phyloP scores from a whole-genome alignment of 2,329 filamentous ascomycete species.

The Ilyonectria robusta region DNA sequence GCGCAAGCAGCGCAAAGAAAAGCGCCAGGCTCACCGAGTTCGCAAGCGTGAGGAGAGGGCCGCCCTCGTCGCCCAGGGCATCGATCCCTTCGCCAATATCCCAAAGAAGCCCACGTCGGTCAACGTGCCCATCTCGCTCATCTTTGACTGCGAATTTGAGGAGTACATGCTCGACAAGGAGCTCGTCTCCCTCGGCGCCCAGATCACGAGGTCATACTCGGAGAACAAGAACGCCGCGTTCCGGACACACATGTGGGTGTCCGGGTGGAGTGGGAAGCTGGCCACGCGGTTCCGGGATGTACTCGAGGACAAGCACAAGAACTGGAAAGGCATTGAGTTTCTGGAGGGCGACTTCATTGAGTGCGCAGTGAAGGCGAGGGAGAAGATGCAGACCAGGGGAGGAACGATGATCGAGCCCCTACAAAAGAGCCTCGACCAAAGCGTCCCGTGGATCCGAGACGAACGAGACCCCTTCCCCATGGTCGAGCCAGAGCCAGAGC shows the following conservation, averaged over 20 bases:
- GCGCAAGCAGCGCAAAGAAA: conserved; percentile 68
- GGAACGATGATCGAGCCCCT: conserved; percentile 74
- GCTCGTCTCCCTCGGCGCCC: conserved; percentile 83
- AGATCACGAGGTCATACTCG: conserved; percentile 90
- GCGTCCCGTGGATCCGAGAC: conserved; percentile 51
- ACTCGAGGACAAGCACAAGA: conserved; percentile 77
- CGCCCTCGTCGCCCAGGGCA: conserved; percentile 63
- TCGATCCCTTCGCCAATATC: conserved; percentile 55
- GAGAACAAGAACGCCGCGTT: conserved; percentile 82
- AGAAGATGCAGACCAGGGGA: conserved; percentile 72
- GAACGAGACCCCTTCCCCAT: conserved; percentile 52
- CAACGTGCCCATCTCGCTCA: conserved; percentile 81
- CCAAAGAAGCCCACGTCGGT: conserved; percentile 57
- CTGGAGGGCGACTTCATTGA: conserved; percentile 80
- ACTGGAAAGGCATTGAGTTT: conserved; percentile 86
- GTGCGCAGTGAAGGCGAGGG: conserved; percentile 75
- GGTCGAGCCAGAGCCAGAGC: conserved; percentile 51
- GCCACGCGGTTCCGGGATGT: conserved; percentile 85
- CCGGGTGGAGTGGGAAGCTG: conserved; percentile 82
- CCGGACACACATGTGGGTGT: conserved; percentile 80
- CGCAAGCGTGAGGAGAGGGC: conserved; percentile 66
- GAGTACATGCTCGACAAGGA: conserved; percentile 90
- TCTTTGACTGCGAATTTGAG: conserved; percentile 95
- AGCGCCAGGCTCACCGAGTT: conserved; percentile 62
- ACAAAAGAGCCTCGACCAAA: conserved; percentile 52